phyloP scores from a whole-genome alignment of 805 yeast genomes.

The Kodamaea sagamina region DNA sequence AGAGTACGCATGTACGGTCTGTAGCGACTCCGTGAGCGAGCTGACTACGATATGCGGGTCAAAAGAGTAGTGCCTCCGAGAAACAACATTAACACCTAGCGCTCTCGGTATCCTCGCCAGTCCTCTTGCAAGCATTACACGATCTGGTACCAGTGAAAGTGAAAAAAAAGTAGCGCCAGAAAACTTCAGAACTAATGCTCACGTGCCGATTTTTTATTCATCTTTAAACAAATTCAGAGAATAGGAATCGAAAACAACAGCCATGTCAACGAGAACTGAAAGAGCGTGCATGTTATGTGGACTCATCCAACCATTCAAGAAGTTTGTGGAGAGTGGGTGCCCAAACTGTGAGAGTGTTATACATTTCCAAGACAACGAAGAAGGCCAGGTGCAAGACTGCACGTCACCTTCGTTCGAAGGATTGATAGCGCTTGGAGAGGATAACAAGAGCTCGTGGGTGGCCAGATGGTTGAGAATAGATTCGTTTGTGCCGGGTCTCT shows the following conservation, averaged over 20 bases:
- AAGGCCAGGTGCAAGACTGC: constrained; percentile 81
- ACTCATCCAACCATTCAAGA: constrained; percentile 71
- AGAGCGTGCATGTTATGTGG: constrained; percentile 99
- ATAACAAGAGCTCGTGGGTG: constrained; percentile 83
- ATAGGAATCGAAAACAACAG: not conserved
- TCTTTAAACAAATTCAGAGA: no score
- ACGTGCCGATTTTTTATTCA: not conserved
- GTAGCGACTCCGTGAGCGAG: constrained; percentile 42
- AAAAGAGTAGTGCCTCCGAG: constrained; percentile 25
- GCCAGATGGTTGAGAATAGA: constrained; percentile 94
- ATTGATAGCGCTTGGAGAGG: constrained; percentile 83
- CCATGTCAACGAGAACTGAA: constrained; percentile 62
- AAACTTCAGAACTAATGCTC: not conserved
- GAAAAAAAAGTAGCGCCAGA: constrained; percentile 3
- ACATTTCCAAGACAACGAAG: constrained; percentile 76
- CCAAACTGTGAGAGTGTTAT: constrained; percentile 94
- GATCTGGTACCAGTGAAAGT: not conserved
- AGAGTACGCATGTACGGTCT: constrained; percentile 50
- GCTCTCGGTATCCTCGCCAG: constrained; percentile 4
- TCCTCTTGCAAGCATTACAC: constrained; percentile 1
- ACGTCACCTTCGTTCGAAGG: constrained; percentile 98
- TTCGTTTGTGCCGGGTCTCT: constrained; percentile 82
- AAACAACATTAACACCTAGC: not conserved
- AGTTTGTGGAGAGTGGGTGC: constrained; percentile 83
- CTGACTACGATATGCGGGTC: constrained; percentile 36